Percentiles rank a stretch among this genome's conserved stretches.
These are phyloP conservation scores for Calonectria leucothoes DNA, from an alignment of 2,329 filamentous ascomycete genomes.

Conservation along the genomic window DNA sequence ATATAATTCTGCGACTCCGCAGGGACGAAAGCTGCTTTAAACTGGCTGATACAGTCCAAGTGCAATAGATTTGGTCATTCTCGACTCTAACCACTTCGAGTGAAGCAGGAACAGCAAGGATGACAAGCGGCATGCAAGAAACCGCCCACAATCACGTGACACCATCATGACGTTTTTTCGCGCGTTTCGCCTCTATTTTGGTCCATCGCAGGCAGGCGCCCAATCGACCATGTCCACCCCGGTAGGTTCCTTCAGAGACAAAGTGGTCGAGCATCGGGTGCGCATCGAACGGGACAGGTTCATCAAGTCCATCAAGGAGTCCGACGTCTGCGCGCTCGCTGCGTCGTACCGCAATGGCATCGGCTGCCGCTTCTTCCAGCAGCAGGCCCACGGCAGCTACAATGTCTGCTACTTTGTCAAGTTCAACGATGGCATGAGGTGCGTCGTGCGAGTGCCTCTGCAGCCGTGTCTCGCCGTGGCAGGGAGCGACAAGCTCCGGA, in stretches of 20 bases:
- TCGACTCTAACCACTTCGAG: background rate
- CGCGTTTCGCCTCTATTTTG: background rate
- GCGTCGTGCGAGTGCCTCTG: constrained; percentile 11
- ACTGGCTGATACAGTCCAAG: background rate
- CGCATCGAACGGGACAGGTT: background rate
- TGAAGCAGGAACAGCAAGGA: background rate
- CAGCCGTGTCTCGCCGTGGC: constrained; percentile 9
- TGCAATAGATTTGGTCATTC: background rate
- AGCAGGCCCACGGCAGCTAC: constrained; percentile 7
- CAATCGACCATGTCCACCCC: background rate
- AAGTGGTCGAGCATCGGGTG: background rate
- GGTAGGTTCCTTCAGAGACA: background rate
- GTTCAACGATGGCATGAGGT: constrained; percentile 8
- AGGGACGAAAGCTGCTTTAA: background rate
- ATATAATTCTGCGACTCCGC: background rate
- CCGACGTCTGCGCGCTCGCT: background rate
- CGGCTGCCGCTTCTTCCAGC: constrained; percentile 7
- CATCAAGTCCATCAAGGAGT: background rate
- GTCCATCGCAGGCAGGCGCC: background rate
- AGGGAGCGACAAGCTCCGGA: constrained; percentile 5
- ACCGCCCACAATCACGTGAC: background rate
- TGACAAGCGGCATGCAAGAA: background rate
- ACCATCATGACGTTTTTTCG: background rate
- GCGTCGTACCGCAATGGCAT: background rate
- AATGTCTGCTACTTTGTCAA: constrained; percentile 18